These are phyloP conservation scores for Volutella citrinella DNA, from an alignment of 2,329 filamentous ascomycete genomes.

Conservation along the genomic window DNA sequence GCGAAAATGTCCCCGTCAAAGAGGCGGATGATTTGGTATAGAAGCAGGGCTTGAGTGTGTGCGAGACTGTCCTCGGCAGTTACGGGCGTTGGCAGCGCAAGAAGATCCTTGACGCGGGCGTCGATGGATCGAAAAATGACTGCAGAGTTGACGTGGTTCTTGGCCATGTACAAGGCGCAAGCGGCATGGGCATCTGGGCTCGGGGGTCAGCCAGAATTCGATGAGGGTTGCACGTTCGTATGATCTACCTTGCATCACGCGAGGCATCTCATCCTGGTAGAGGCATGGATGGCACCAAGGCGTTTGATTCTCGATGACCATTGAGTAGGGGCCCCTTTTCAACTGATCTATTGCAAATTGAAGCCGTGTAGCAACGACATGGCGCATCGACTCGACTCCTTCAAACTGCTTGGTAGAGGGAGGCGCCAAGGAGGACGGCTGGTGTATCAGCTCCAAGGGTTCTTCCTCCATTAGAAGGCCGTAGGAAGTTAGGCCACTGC, in stretches of 20 bases:
- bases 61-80: slow-evolving; percentile 32
- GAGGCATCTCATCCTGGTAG: slow-evolving; percentile 50
- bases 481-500: slow-evolving; percentile 8
- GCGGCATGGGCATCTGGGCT: slow-evolving; percentile 47
- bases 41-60: slow-evolving; percentile 44
- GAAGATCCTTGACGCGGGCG: slow-evolving; percentile 40
- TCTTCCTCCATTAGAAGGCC: slow-evolving; percentile 14
- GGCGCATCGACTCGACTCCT: slow-evolving; percentile 16
- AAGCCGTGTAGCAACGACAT: slow-evolving; percentile 31
- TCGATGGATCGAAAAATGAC: slow-evolving; percentile 49
- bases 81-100: slow-evolving; percentile 31
- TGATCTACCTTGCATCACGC: slow-evolving; percentile 43
- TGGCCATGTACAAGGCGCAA: slow-evolving; percentile 51
- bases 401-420: slow-evolving; percentile 21
- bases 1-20: slow-evolving; percentile 48
- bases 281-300: slow-evolving; percentile 53
- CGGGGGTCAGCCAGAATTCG: slow-evolving; percentile 4
- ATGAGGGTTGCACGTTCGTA: background rate
- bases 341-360: slow-evolving; percentile 49
- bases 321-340: slow-evolving; percentile 43
- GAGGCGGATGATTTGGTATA: slow-evolving; percentile 48
- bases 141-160: slow-evolving; percentile 44
- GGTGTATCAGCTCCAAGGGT: slow-evolving; percentile 18
- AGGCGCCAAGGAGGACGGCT: slow-evolving; percentile 18
- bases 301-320: slow-evolving; percentile 47